These are phyloP conservation scores for Solanum tarapatanum DNA, from an alignment of 257 asterid species.

Conservation along the genomic window DNA sequence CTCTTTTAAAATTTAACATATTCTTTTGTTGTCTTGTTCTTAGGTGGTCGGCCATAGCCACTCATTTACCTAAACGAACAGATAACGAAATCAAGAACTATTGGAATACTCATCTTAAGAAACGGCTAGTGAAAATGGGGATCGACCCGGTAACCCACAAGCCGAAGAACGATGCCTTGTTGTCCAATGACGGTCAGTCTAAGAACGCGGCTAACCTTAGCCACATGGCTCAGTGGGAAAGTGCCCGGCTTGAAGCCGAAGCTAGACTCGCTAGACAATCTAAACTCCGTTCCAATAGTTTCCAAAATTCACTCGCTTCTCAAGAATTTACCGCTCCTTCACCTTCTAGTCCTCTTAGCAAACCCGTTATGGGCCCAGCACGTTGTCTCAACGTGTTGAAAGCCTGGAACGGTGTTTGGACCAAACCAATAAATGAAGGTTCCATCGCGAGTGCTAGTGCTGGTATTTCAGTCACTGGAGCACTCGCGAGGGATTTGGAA, in stretches of 20 bases:
- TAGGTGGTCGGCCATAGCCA: conserved; percentile 97
- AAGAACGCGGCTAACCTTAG: conserved; percentile 70
- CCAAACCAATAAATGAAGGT: conserved; percentile 12
- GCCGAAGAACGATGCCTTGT: conserved; percentile 61
- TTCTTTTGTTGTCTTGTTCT: conserved; percentile 7
- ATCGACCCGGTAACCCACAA: conserved; percentile 88
- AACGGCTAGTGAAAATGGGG: conserved; percentile 68
- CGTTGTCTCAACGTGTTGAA: conserved; percentile 43
- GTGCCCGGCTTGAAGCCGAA: conserved; percentile 94
- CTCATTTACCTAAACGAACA: conserved; percentile 75
- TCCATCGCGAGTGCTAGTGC: neutral
- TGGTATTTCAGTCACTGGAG: conserved; percentile 14
- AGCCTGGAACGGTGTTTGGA: conserved; percentile 47
- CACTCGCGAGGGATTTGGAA: conserved; percentile 29
- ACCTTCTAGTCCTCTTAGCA: conserved; percentile 18
- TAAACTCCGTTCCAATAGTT: conserved; percentile 37
- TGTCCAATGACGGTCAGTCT: conserved; percentile 55
- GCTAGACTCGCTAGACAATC: conserved; percentile 69
- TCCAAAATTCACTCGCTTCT: conserved; percentile 9
- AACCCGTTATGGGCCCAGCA: conserved; percentile 10
- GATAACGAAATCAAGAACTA: conserved; percentile 82
- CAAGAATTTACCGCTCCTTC: conserved; percentile 30
- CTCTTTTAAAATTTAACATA: neutral
- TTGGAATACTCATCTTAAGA: conserved; percentile 88
- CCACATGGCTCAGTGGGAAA: conserved; percentile 99